Conservation (phyloP, 805 yeast genomes). For the Priceomyces fermenticarens region DNA sequence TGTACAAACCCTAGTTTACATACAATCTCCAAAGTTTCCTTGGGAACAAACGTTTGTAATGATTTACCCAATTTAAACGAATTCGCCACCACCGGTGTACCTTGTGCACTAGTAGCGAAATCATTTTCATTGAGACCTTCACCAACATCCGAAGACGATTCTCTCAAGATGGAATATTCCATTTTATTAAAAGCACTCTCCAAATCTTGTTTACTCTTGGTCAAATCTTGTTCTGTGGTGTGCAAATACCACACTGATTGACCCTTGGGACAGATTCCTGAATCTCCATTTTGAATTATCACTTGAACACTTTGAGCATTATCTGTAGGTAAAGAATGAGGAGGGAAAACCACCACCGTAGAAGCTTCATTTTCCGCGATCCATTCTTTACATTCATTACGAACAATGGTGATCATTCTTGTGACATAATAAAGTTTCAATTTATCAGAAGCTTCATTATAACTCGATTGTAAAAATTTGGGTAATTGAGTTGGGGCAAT, state of each 20-base stretch:
- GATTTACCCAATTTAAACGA: slow-evolving; percentile 85
- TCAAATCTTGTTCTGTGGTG: slow-evolving; percentile 63
- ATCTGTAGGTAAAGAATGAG: slow-evolving; percentile 62
- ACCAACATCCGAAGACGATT: slow-evolving; percentile 54
- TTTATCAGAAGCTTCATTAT: slow-evolving; percentile 40
- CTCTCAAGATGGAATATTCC: slow-evolving; percentile 79
- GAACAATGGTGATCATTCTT: slow-evolving; percentile 77
- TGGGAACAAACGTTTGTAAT: slow-evolving; percentile 79
- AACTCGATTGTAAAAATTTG: slow-evolving; percentile 39
- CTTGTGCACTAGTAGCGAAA: slow-evolving; percentile 35
- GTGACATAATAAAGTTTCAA: slow-evolving; percentile 54
- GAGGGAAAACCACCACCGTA: slow-evolving; percentile 90
- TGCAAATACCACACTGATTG: slow-evolving; percentile 90
- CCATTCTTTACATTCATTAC: slow-evolving; percentile 89
- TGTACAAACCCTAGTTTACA: slow-evolving; percentile 41
- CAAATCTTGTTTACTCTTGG: slow-evolving; percentile 70
- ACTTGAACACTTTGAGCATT: slow-evolving; percentile 81
- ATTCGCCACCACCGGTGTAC: slow-evolving; percentile 63
- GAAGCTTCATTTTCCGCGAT: slow-evolving; percentile 79
- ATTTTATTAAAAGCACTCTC: slow-evolving; percentile 77
- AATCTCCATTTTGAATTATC: slow-evolving; percentile 79
- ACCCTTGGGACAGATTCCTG: slow-evolving; percentile 84
- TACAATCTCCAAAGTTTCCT: slow-evolving; percentile 53
- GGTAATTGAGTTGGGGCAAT: slow-evolving; percentile 67
- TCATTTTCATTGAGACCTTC: slow-evolving; percentile 53